These are phyloP conservation scores for Lizonia empirigonia DNA, from an alignment of 2,329 filamentous ascomycete genomes.

Conservation along the genomic window DNA sequence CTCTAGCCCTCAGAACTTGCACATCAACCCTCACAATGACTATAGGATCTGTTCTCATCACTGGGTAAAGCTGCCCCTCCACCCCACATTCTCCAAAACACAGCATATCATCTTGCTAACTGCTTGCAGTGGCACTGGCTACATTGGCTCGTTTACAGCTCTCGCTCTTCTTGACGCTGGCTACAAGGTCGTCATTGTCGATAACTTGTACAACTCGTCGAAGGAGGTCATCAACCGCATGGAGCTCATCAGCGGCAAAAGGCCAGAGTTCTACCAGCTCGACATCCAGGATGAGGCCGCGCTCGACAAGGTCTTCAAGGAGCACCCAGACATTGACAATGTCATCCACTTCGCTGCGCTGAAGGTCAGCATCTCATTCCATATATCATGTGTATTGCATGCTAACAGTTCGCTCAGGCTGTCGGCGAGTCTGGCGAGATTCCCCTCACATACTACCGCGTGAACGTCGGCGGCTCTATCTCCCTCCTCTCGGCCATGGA, in stretches of 20 bases:
- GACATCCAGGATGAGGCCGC: conserved; percentile 87
- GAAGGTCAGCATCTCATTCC: conserved; percentile 69
- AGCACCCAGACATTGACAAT: conserved; percentile 92
- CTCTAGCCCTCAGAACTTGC: background rate
- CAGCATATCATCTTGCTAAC: conserved; percentile 11
- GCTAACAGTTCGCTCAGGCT: too few relatives aligned
- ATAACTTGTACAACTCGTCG: conserved; percentile 97
- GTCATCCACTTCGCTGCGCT: conserved; percentile 98
- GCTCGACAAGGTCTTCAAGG: conserved; percentile 84
- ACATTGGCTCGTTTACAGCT: conserved; percentile 97
- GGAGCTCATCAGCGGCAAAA: conserved; percentile 88
- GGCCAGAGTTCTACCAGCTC: conserved; percentile 80
- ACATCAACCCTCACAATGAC: conserved; percentile 61
- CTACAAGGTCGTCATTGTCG: conserved; percentile 95
- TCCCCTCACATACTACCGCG: conserved; percentile 95
- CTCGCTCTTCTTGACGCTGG: conserved; percentile 90
- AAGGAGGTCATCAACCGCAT: conserved; percentile 91
- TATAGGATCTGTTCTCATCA: conserved; percentile 86
- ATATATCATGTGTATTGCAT: too few relatives aligned
- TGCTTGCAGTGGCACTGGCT: conserved; percentile 82
- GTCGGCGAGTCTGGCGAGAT: conserved; percentile 95
- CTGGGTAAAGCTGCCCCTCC: conserved; percentile 70
- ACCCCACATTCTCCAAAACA: conserved; percentile 27
- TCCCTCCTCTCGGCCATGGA: conserved; percentile 85
- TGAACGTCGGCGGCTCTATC: conserved; percentile 94